A percentile compares a stretch with the other conserved stretches of the same genome.
Evolutionary conservation across 352 stramenopile species (phyloP).

Genomic region (Pythium scleroteichum): DNA sequence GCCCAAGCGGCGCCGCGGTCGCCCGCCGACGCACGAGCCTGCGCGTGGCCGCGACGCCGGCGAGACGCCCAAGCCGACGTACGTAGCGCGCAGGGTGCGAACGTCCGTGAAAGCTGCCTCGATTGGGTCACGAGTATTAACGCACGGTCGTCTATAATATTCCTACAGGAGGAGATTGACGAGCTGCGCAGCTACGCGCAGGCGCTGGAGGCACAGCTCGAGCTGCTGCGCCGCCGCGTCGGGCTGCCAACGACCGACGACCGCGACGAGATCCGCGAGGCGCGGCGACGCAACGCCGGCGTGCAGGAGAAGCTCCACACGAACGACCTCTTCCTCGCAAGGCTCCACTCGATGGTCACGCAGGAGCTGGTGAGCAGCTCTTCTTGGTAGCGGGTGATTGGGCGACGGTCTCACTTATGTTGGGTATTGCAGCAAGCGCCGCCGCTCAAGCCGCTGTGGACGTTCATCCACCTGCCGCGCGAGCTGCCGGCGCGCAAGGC

Average conservation of each 20-base stretch:
- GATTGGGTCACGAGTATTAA: too few species aligned
- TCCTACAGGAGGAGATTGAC: slow-evolving; percentile 14
- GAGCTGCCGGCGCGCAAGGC: neutral
- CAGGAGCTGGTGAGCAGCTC: slow-evolving; percentile 10
- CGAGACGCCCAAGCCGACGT: neutral
- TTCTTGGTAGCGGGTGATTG: too few species aligned
- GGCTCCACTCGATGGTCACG: slow-evolving; percentile 18
- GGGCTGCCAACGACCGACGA: slow-evolving; percentile 7
- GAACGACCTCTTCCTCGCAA: slow-evolving; percentile 5
- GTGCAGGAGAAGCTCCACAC: slow-evolving; percentile 14
- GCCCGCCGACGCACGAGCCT: too few species aligned
- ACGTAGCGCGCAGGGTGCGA: neutral
- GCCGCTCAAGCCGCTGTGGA: slow-evolving; percentile 11
- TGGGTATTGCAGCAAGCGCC: neutral
- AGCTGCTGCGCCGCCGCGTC: neutral
- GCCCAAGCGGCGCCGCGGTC: neutral
- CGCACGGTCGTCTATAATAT: too few species aligned
- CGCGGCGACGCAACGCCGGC: neutral
- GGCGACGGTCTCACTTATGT: neutral
- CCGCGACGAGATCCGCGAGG: neutral
- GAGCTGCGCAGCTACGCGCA: neutral
- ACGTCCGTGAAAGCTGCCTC: too few species aligned
- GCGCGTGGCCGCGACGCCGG: too few species aligned
- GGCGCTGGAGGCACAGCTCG: neutral
- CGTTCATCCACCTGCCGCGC: slow-evolving; percentile 14